These are phyloP conservation scores for Cyclotella atomus DNA, from an alignment of 108 stramenopile genomes.

Conservation along the genomic window DNA sequence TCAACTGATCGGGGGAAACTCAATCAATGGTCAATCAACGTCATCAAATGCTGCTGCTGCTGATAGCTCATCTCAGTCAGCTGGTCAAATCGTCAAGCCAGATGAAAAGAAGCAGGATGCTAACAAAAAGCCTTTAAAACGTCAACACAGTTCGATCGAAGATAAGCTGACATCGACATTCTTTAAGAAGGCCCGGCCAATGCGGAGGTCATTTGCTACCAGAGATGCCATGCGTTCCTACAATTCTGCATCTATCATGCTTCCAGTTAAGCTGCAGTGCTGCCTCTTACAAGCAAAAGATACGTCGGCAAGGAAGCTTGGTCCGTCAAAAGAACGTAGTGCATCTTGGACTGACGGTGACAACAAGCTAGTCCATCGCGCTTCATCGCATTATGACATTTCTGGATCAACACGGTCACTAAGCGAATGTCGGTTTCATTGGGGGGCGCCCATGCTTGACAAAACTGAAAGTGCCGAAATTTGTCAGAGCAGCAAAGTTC, in stretches of 20 bases:
- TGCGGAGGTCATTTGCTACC: slow-evolving; percentile 5
- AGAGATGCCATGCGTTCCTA: slow-evolving; percentile 26
- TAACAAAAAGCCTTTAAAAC: slow-evolving; percentile 32
- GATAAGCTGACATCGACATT: too few relatives aligned
- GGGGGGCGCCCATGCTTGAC: slow-evolving; percentile 43
- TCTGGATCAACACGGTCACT: slow-evolving; percentile 30
- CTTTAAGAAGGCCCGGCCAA: too few relatives aligned
- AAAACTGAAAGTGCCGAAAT: background rate
- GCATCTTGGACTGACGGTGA: slow-evolving; percentile 58
- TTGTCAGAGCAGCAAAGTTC: too few relatives aligned
- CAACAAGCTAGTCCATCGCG: slow-evolving; percentile 52
- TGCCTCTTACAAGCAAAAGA: too few relatives aligned
- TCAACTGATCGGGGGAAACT: too few relatives aligned
- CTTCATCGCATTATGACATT: background rate
- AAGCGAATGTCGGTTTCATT: slow-evolving; percentile 70
- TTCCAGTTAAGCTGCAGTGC: slow-evolving; percentile 18
- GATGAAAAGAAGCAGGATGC: background rate
- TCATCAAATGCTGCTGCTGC: background rate
- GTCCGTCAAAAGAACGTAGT: slow-evolving; percentile 19
- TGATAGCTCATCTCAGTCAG: background rate
- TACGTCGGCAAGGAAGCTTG: slow-evolving; percentile 18
- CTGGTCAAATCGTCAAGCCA: background rate
- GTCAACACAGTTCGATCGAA: slow-evolving; percentile 20
- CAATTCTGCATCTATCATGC: slow-evolving; percentile 24
- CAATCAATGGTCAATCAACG: background rate